Conservation (phyloP, 352 stramenopile genomes). For the Globisporangium ultimum region DNA sequence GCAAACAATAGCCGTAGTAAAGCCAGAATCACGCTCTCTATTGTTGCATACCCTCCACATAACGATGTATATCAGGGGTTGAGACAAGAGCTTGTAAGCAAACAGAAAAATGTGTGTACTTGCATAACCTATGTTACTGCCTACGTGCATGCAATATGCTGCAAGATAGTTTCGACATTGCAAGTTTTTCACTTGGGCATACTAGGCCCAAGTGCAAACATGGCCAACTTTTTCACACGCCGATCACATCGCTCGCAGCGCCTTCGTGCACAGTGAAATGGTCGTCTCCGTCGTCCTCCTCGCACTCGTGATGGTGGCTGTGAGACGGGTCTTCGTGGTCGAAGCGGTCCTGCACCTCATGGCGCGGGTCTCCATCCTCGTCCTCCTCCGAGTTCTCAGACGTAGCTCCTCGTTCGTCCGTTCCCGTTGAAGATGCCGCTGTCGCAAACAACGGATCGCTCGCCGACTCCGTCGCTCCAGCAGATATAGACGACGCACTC, state of each 20-base stretch:
- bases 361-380: background rate
- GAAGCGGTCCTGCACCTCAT: background rate
- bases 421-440: background rate
- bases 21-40: background rate
- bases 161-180: background rate
- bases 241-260: background rate
- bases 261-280: background rate
- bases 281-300: background rate
- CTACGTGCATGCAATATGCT: background rate
- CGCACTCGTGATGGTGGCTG: too few species aligned
- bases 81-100: too few species aligned
- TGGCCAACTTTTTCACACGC: background rate
- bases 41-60: conserved; percentile 1
- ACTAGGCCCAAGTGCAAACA: conserved; percentile 8
- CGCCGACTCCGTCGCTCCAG: too few species aligned
- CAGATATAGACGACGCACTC: too few species aligned
- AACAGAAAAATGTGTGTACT: background rate
- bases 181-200: conserved; percentile 3
- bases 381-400: background rate
- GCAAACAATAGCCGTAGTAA: background rate
- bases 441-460: too few species aligned
- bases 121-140: conserved; percentile 3
- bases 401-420: background rate
- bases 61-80: too few species aligned
- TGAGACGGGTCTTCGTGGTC: background rate